A percentile compares a stretch with the other conserved stretches of the same genome.
Conservation (phyloP, 2,329 filamentous ascomycete species). For the Xylogone sp. region DNA sequence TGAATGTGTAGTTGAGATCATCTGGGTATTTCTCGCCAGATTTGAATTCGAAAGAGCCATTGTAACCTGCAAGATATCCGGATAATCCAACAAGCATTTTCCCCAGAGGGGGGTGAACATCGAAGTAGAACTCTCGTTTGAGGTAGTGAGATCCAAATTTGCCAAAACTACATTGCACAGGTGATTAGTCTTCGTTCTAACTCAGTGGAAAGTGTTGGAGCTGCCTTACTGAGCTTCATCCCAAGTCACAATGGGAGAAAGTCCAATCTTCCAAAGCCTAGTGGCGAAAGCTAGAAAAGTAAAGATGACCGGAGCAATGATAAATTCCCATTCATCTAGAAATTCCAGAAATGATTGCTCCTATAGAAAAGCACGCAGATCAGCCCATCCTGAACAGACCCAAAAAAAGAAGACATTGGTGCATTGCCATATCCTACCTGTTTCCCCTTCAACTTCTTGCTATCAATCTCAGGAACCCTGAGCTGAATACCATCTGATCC, state of each 20-base stretch:
- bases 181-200: constrained; percentile 24
- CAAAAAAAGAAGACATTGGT: not conserved
- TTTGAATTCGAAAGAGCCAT: constrained; percentile 99
- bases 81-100: constrained; percentile 98
- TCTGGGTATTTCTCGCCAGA: constrained; percentile 93
- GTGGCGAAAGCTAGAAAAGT: constrained; percentile 62
- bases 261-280: constrained; percentile 65
- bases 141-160: constrained; percentile 99
- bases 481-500: constrained; percentile 32
- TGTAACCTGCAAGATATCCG: constrained; percentile 94
- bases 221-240: constrained; percentile 67
- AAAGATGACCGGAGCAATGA: constrained; percentile 59
- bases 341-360: constrained; percentile 56
- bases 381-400: constrained; percentile 15
- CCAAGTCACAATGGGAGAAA: constrained; percentile 72
- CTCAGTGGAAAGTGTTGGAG: constrained; percentile 25
- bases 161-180: constrained; percentile 60
- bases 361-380: constrained; percentile 18
- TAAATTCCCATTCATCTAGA: constrained; percentile 60
- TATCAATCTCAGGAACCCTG: constrained; percentile 40
- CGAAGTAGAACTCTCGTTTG: constrained; percentile 99
- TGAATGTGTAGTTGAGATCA: constrained; percentile 95
- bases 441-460: constrained; percentile 56
- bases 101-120: constrained; percentile 89
- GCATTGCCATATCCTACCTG: constrained; percentile 39